A percentile compares a stretch with the other conserved stretches of the same genome.
These are phyloP conservation scores for Pseudogymnoascus sp. DNA, from an alignment of 2,329 filamentous ascomycete genomes.

Conservation along the genomic window DNA sequence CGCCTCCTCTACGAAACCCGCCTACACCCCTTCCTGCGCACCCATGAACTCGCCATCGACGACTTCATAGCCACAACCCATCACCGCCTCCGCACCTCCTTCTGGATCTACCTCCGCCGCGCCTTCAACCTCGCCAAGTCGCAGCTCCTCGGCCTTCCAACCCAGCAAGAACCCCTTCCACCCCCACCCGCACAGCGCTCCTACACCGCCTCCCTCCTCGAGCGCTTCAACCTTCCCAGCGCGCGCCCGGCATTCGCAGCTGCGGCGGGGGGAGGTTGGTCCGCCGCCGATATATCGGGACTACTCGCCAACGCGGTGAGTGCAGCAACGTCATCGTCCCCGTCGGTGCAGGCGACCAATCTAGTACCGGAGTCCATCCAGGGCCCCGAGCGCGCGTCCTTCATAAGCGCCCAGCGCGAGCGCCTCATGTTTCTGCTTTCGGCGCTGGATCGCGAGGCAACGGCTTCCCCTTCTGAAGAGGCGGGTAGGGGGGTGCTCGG, in stretches of 20 bases:
- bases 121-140: constrained; percentile 66
- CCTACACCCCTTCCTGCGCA: constrained; percentile 78
- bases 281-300: constrained; percentile 64
- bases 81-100: constrained; percentile 67
- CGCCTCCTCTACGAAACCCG: constrained; percentile 76
- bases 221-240: constrained; percentile 75
- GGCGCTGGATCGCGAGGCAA: constrained; percentile 73
- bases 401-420: constrained; percentile 73
- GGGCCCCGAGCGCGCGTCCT: constrained; percentile 61
- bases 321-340: constrained; percentile 32
- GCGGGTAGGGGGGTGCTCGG: constrained; percentile 18
- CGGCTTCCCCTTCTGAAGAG: constrained; percentile 32
- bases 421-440: constrained; percentile 65
- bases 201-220: constrained; percentile 77
- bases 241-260: constrained; percentile 47
- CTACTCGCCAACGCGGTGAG: constrained; percentile 62
- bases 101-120: constrained; percentile 67
- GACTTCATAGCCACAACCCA: constrained; percentile 78
- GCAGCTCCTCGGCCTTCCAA: constrained; percentile 70
- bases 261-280: constrained; percentile 28
- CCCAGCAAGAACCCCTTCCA: constrained; percentile 40
- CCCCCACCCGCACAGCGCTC: constrained; percentile 38
- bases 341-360: constrained; percentile 25
- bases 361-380: constrained; percentile 66
- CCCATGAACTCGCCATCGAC: constrained; percentile 86